phyloP scores from a whole-genome alignment of 1,284 basidiomycete species.

The Rhizoctonia solani region DNA sequence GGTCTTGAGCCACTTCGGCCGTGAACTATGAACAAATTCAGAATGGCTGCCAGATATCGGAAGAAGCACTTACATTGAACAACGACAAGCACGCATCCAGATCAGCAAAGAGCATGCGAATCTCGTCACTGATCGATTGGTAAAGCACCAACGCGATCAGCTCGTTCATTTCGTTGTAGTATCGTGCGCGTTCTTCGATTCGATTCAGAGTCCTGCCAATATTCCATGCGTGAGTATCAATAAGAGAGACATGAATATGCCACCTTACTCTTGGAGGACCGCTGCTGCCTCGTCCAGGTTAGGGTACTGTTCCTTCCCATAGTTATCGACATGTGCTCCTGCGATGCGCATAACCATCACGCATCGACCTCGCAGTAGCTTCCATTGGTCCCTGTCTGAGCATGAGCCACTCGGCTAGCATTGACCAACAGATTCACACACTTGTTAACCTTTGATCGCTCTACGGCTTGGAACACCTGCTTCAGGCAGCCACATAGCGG shows the following conservation, averaged over 20 bases:
- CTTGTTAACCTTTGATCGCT: no score
- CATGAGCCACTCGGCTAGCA: no score
- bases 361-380: slow-evolving; percentile 16
- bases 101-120: background rate
- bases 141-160: background rate
- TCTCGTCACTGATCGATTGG: slow-evolving; percentile 13
- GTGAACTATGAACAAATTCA: background rate
- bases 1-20: background rate
- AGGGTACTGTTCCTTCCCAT: background rate
- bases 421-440: no score
- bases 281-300: background rate
- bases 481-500: slow-evolving; percentile 4
- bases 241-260: background rate
- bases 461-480: no score
- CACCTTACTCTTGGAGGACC: background rate
- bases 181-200: background rate
- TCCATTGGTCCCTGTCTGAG: slow-evolving; percentile 9
- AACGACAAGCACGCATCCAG: background rate
- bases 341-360: slow-evolving; percentile 19
- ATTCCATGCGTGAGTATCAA: background rate
- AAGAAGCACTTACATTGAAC: slow-evolving; percentile 1
- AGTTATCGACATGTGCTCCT: background rate
- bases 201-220: background rate
- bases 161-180: slow-evolving; percentile 17
- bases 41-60: background rate